A percentile compares a stretch with the other conserved stretches of the same genome.
These are phyloP conservation scores for Protomyces pachydermus DNA, from an alignment of 1,139 yeast species.

Conservation along the genomic window DNA sequence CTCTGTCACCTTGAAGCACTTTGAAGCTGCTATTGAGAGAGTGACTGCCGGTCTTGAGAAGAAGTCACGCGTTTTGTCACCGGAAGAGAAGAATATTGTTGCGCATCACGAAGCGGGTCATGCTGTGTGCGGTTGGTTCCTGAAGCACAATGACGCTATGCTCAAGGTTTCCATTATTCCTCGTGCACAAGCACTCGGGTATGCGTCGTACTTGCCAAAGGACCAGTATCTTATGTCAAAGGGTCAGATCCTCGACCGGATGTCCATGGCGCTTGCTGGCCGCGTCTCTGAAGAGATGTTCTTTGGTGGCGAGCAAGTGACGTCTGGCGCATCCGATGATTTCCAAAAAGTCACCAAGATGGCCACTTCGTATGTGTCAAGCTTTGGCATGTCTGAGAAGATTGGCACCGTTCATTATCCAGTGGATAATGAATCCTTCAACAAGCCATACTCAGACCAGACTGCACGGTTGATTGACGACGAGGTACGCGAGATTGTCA, in stretches of 20 bases:
- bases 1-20: conserved; percentile 68
- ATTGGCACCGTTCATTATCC: conserved; percentile 80
- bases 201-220: conserved; percentile 94
- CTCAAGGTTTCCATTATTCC: conserved; percentile 94
- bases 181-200: conserved; percentile 94
- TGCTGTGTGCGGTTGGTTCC: conserved; percentile 95
- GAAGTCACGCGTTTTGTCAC: conserved; percentile 73
- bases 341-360: conserved; percentile 92
- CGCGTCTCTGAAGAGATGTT: conserved; percentile 92
- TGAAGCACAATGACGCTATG: conserved; percentile 83
- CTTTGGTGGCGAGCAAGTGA: conserved; percentile 63
- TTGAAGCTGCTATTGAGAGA: conserved; percentile 93
- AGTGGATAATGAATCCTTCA: conserved; percentile 52
- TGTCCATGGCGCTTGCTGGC: conserved; percentile 97
- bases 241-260: conserved; percentile 75
- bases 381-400: conserved; percentile 82
- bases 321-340: conserved; percentile 94
- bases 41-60: conserved; percentile 95
- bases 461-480: conserved; percentile 75
- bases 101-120: conserved; percentile 99
- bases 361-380: conserved; percentile 89
- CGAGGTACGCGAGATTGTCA: conserved; percentile 77
- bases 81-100: conserved; percentile 79
- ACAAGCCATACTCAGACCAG: conserved; percentile 86
- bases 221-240: conserved; percentile 79